Percentiles rank a stretch among this genome's conserved stretches.
These are phyloP conservation scores for Macadamia integrifolia DNA, from an alignment of 164 flowering plant genomes.

Conservation along the genomic window DNA sequence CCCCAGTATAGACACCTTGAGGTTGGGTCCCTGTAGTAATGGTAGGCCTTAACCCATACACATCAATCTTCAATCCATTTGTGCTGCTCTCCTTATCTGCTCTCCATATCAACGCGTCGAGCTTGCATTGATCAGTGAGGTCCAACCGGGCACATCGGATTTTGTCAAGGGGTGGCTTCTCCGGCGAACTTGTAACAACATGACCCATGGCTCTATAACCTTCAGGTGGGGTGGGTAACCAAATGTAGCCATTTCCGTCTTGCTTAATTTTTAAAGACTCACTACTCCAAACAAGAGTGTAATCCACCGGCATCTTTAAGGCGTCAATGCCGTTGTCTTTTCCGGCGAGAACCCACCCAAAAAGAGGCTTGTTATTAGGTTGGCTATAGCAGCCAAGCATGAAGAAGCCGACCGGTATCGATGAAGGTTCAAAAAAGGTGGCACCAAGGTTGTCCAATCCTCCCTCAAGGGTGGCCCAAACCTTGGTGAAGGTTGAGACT, in stretches of 20 bases:
- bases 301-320: slow-evolving; percentile 51
- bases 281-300: slow-evolving; percentile 63
- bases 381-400: slow-evolving; percentile 72
- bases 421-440: slow-evolving; percentile 60
- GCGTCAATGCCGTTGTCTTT: slow-evolving; percentile 27
- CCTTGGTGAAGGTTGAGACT: slow-evolving; percentile 47
- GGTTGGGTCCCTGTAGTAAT: slow-evolving; percentile 36
- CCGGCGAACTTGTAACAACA: slow-evolving; percentile 47
- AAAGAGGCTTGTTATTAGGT: slow-evolving; percentile 57
- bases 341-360: slow-evolving; percentile 61
- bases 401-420: slow-evolving; percentile 56
- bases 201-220: slow-evolving; percentile 64
- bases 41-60: slow-evolving; percentile 41
- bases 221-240: slow-evolving; percentile 64
- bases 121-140: slow-evolving; percentile 45
- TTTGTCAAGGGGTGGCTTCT: slow-evolving; percentile 65
- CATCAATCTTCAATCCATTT: slow-evolving; percentile 20
- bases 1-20: slow-evolving; percentile 46
- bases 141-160: slow-evolving; percentile 61
- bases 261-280: slow-evolving; percentile 47
- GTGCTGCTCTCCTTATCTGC: slow-evolving; percentile 5
- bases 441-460: slow-evolving; percentile 66
- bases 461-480: slow-evolving; percentile 68
- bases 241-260: slow-evolving; percentile 50
- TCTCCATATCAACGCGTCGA: slow-evolving; percentile 53